Conservation (phyloP, 2,329 filamentous ascomycete genomes). For the Xenoacremonium recifei region DNA sequence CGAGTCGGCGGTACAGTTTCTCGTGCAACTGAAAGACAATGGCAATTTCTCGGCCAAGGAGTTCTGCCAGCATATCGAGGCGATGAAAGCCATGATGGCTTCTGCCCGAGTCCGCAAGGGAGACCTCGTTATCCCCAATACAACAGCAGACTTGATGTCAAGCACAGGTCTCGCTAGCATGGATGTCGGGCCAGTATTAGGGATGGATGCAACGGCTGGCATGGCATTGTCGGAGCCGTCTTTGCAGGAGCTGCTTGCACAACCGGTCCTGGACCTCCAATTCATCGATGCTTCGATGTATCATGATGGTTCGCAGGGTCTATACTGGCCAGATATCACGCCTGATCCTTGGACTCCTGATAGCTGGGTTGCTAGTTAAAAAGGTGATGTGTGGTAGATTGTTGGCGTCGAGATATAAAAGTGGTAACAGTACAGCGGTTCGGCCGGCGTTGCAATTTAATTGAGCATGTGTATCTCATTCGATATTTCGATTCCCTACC, state of each 20-base stretch:
- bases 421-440: too few relatives aligned
- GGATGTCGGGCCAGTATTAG: constrained; percentile 15
- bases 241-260: constrained; percentile 32
- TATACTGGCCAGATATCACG: constrained; percentile 18
- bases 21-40: constrained; percentile 36
- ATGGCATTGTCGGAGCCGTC: constrained; percentile 36
- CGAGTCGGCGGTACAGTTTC: constrained; percentile 35
- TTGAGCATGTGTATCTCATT: too few relatives aligned
- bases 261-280: constrained; percentile 31
- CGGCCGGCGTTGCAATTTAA: too few relatives aligned
- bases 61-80: constrained; percentile 40
- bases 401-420: too few relatives aligned
- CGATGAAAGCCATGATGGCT: constrained; percentile 29
- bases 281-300: constrained; percentile 29
- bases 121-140: constrained; percentile 9
- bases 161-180: constrained; percentile 6
- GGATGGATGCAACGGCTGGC: constrained; percentile 23
- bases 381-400: too few relatives aligned
- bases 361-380: constrained; percentile 14
- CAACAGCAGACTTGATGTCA: constrained; percentile 9
- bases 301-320: constrained; percentile 2
- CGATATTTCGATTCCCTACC: too few relatives aligned
- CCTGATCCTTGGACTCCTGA: constrained; percentile 22
- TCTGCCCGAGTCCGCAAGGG: constrained; percentile 14
- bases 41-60: constrained; percentile 42